A percentile compares a stretch with the other conserved stretches of the same genome.
These are phyloP conservation scores for Backusella macrospora DNA, from an alignment of 192 early-diverging fungal genomes.

Conservation along the genomic window DNA sequence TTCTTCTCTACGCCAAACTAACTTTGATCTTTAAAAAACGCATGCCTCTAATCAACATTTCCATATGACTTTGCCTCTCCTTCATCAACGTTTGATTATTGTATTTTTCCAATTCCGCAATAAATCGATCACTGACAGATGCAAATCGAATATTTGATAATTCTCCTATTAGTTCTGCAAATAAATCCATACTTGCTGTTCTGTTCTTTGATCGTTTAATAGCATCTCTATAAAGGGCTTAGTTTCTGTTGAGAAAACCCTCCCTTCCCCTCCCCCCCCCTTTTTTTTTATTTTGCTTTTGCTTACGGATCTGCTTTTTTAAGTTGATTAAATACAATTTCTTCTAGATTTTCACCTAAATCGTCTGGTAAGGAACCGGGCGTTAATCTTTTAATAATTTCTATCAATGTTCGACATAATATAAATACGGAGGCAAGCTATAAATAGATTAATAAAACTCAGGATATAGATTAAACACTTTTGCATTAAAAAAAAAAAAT, in stretches of 20 bases:
- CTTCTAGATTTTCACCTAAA: constrained; percentile 86
- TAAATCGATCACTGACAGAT: constrained; percentile 92
- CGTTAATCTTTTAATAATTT: constrained; percentile 78
- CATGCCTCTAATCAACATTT: constrained; percentile 87
- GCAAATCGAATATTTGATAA: constrained; percentile 89
- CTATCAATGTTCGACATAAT: constrained; percentile 83
- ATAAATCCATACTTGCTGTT: constrained; percentile 87
- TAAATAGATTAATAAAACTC: not conserved
- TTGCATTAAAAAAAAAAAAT: constrained; percentile 6
- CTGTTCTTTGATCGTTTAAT: constrained; percentile 76
- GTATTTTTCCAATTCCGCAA: constrained; percentile 82
- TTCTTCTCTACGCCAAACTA: constrained; percentile 5
- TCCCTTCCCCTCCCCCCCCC: no score
- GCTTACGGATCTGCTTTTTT: constrained; percentile 85
- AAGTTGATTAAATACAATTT: constrained; percentile 91
- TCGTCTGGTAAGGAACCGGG: constrained; percentile 76
- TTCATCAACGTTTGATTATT: constrained; percentile 59
- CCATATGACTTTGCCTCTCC: constrained; percentile 78
- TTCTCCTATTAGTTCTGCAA: constrained; percentile 90
- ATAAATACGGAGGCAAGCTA: constrained; percentile 81
- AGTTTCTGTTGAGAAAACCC: no score
- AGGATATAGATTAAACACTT: constrained; percentile 1
- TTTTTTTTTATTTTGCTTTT: not conserved
- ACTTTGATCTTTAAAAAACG: constrained; percentile 88
- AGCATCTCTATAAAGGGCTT: constrained; percentile 50